Base-by-base conservation (phyloP, 257 asterid genomes). In the Solanum chmielewskii region DNA sequence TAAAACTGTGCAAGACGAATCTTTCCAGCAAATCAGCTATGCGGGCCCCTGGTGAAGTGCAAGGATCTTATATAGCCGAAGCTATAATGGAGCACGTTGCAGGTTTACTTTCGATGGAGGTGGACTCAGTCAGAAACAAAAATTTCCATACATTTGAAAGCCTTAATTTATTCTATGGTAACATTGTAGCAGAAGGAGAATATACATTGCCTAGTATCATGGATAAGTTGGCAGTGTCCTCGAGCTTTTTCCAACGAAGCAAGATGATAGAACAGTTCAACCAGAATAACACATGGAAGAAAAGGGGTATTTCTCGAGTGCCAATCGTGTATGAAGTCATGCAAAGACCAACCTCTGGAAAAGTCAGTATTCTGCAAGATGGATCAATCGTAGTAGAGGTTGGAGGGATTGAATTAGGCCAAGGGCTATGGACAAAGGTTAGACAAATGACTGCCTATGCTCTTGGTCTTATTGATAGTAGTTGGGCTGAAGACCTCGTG, bases 21-120 rank as follows among this genome's bases (percentile, higher is more conserved):
- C 93, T 81, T 73, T 35, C 89, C 52, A 93, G 94, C 92, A 93
- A 92, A 25, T 66, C 98, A 18, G 92, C 96, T 12, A 93, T 95
- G 98, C 92, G 98, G 82, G 97, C 74, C 25, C 98, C 97, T 1
- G 98, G 98, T 77, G 98, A 94, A 83, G 90, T 94, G 66, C 98
- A 95, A 87, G 98, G 91, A 84, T 92, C 95, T 68, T 94, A 83
- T 89, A 91, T 94, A 25, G 96, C 98, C 29, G 97, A 95, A 88
- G 94, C 94, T 75, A 90, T 95, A 88, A 62, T 95, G 0, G 98
- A 95, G 84, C 91, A 91, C 15, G 90, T 95, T 41, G 94, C 97
- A 18, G 85, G 94, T 5, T 27, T 87, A 37, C 93, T 95, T 14
- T 88, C 91, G 2, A 15, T 92, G 83, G 93, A 91, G 68, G 94